Base-by-base conservation (phyloP, 495 filamentous ascomycete genomes). In the Friedmanniomyces endolithicus region DNA sequence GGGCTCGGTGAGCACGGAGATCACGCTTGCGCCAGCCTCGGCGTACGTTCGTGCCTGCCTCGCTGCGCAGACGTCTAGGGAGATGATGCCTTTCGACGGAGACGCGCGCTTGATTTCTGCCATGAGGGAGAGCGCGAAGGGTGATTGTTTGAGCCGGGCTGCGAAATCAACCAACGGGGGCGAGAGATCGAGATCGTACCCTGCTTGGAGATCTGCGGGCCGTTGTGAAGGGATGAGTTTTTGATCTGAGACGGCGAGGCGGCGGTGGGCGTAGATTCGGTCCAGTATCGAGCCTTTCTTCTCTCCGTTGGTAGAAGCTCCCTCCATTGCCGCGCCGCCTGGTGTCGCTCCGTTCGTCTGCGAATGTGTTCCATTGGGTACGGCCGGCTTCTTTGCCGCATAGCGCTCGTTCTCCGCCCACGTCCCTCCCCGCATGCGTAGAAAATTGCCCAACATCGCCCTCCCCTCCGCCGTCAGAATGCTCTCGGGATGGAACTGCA, bases 401-500 rank as follows among this genome's bases (percentile, higher is more conserved):
- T n/a, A 41, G 16, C 48, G 48, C 54, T 81, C 76, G 62, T 89
- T 90, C 58, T 87, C 88, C 29, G 75, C 78, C 92, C 92, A 98
- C 35, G 87, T 96, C 22, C 92, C 92, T 1, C 87, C 83, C 53
- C 80, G 82, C 75, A 95, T 83, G 49, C 74, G 76, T 25, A 98
- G 72, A 68, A 98, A 98, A 64, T 97, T 98, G 62, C 79, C 82
- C 63, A 97, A 77, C 87, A 98, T 96, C 9, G 75, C 65, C 27
- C 87, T 85, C 11, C 92, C 92, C 56, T 92, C 81, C 53, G 82
- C 86, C 0, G 92, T 96, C 27, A 98, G 70, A 50, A 98, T 98
- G 65, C 90, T 96, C 68, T 98, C 92, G 0, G 92, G 92, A 64
- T 98, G 92, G 67, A 96, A 98, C 66, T 98, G 92, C 17, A 97